A percentile compares a stretch with the other conserved stretches of the same genome.
phyloP scores from a whole-genome alignment of 768 basidiomycete species.

The Pleurotus giganteus region DNA sequence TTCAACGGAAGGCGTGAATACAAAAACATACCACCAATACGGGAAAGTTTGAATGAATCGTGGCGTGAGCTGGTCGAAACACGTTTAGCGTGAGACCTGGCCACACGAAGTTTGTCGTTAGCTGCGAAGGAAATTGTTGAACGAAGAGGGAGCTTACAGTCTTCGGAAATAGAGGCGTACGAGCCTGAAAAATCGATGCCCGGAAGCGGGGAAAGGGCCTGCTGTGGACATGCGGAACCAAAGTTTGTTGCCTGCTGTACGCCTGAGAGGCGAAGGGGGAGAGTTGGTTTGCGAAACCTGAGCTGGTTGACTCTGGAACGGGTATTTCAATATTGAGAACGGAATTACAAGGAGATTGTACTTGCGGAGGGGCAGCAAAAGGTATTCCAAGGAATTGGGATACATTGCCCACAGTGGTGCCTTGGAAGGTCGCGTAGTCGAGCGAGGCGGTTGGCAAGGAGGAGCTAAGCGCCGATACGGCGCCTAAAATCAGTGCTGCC shows the following conservation, averaged over 20 bases:
- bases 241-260: conserved; percentile 30
- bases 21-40: conserved; percentile 36
- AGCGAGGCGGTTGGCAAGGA: conserved; percentile 23
- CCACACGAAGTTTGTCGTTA: conserved; percentile 14
- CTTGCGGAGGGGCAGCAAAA: conserved; percentile 37
- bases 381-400: conserved; percentile 38
- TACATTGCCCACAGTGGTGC: conserved; percentile 19
- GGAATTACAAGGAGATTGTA: background rate
- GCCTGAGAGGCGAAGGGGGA: conserved; percentile 27
- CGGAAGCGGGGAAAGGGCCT: conserved; percentile 16
- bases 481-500: background rate
- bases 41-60: conserved; percentile 29
- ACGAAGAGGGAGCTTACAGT: conserved; percentile 20
- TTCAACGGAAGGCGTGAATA: conserved; percentile 17
- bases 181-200: conserved; percentile 17
- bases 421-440: conserved; percentile 26
- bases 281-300: conserved; percentile 33
- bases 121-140: background rate
- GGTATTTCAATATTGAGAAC: background rate
- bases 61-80: conserved; percentile 27
- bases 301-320: conserved; percentile 25
- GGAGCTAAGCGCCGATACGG: background rate
- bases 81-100: conserved; percentile 45
- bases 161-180: conserved; percentile 22
- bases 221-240: conserved; percentile 41